phyloP scores from a whole-genome alignment of 139 green algal genomes.

The Deuterostichococcus epilithicus region DNA sequence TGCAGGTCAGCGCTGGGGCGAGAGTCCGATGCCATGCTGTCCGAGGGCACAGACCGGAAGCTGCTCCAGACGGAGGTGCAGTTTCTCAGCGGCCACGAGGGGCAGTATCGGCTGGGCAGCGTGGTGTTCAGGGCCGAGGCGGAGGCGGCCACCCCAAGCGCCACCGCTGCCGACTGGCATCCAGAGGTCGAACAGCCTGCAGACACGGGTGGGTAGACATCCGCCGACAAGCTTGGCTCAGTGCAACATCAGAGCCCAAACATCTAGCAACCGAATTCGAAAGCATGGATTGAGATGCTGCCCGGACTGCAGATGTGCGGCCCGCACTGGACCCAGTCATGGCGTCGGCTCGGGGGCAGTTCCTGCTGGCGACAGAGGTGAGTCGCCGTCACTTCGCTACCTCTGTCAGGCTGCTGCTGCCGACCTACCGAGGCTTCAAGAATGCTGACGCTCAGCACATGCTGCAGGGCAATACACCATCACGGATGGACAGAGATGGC shows the following conservation, averaged over 20 bases:
- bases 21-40: neutral
- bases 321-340: neutral
- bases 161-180: too few species aligned
- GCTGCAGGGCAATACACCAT: neutral
- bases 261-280: too few species aligned
- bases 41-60: slow-evolving; percentile 9
- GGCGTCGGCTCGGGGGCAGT: neutral
- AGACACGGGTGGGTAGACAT: too few species aligned
- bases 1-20: slow-evolving; percentile 5
- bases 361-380: neutral
- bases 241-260: too few species aligned
- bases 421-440: too few species aligned
- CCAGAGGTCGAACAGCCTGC: too few species aligned
- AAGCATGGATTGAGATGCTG: too few species aligned
- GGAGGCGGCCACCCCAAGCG: too few species aligned
- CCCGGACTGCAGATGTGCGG: neutral
- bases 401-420: too few species aligned
- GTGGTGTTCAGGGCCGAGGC: neutral
- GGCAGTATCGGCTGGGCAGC: slow-evolving; percentile 8
- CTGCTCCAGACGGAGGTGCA: slow-evolving; percentile 9
- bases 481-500: neutral
- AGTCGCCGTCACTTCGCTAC: too few species aligned
- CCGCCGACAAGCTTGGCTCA: too few species aligned
- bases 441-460: too few species aligned
- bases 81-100: slow-evolving; percentile 12